Evolutionary conservation across 2,329 filamentous ascomycete species (phyloP).

Genomic region (Pyricularia grisea): DNA sequence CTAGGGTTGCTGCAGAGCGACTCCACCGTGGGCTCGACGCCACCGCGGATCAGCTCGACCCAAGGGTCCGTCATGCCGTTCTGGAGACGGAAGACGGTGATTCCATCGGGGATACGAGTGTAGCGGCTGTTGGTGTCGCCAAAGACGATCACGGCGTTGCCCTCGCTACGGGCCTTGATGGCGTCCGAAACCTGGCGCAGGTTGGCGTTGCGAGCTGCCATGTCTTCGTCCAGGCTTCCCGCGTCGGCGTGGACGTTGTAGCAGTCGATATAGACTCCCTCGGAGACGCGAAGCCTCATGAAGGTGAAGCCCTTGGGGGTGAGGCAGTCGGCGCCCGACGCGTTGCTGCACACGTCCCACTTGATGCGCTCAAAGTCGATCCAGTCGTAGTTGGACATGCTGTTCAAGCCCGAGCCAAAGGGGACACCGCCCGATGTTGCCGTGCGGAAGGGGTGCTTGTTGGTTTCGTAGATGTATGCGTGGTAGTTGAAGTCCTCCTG

Average conservation of each 20-base stretch:
- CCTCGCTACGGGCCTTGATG: conserved; percentile 43
- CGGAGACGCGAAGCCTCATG: conserved; percentile 46
- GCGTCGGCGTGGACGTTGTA: conserved; percentile 63
- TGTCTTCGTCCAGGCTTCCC: conserved; percentile 39
- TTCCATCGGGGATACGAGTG: conserved; percentile 44
- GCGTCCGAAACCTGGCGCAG: conserved; percentile 49
- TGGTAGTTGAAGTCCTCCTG: conserved; percentile 67
- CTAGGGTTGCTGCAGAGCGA: conserved; percentile 49
- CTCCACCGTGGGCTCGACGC: conserved; percentile 33
- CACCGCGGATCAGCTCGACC: conserved; percentile 42
- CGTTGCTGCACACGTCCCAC: conserved; percentile 49
- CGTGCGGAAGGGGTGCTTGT: conserved; percentile 50
- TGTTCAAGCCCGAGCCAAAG: conserved; percentile 56
- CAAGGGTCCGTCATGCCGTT: conserved; percentile 49
- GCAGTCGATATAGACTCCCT: conserved; percentile 47
- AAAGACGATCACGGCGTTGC: conserved; percentile 53
- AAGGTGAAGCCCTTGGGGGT: conserved; percentile 63
- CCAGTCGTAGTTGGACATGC: conserved; percentile 49
- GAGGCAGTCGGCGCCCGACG: conserved; percentile 49
- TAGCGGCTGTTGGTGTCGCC: conserved; percentile 60
- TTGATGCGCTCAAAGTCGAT: conserved; percentile 45
- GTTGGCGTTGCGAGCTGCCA: conserved; percentile 46
- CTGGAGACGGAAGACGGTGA: conserved; percentile 36
- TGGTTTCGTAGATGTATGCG: conserved; percentile 49
- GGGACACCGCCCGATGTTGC: conserved; percentile 55